Evolutionary conservation across 495 filamentous ascomycete genomes (phyloP), one percentile per base, ranked within the genome.

Genomic region (Aspergillus wentii): DNA sequence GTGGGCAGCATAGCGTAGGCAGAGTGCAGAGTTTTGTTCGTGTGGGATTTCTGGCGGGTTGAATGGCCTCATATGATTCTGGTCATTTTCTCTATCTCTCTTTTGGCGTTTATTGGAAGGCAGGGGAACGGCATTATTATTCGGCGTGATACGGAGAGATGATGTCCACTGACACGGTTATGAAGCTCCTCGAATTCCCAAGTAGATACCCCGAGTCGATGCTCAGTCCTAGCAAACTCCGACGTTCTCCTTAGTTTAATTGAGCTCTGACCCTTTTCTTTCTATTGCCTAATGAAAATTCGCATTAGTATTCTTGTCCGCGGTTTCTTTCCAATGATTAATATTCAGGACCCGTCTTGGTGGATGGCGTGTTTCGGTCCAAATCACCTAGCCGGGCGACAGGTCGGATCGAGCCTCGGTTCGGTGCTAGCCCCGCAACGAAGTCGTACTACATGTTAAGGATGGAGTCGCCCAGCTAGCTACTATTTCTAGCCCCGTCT

Each of bases 141-240:
- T 64, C 57, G 69, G 68, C 69, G 59, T 56, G 67, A 60, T 57
- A 69, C 52, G 61, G 63, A 68, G 59, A 64, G 46, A 68, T 61
- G 49, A 60, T 55, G 55, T 54, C 46, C 49, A 46, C 39, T 38
- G 42, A 52, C 48, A 57, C 51, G 41, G 48, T 64, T 51, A 49
- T 54, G 57, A 61, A 70, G 68, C 66, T 70, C 66, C 66, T 72
- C 66, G 62, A 66, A 59, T 64, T 66, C 60, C 33, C 56, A 68
- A 61, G 57, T 64, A 64, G 67, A 70, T 67, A 69, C 66, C 65
- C 68, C 66, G 66, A 72, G 66, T 72, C 62, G 68, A 70, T 57
- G 68, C 66, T 72, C 56, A 64, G 51, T 68, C n/a, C 57, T 65
- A 64, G 55, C 56, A 59, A 59, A 57, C 57, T 62, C 61, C 59